Evolutionary conservation across 257 asterid genomes (phyloP).

Genomic region (Solanum infundibuliforme): DNA sequence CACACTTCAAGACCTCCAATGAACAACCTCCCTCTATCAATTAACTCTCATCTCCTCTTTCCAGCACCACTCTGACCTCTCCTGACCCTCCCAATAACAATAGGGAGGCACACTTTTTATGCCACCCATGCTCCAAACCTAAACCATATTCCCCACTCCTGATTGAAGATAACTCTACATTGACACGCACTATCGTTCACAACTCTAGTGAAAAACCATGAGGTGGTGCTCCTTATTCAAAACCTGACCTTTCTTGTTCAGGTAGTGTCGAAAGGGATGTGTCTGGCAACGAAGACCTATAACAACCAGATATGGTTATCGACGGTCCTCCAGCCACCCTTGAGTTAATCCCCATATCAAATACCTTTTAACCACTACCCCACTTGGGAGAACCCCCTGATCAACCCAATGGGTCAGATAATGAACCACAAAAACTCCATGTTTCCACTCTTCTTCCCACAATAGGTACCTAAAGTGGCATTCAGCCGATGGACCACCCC

Average conservation of each 20-base stretch:
- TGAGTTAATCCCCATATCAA: too few relatives aligned
- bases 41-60: not conserved
- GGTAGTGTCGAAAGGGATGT: not conserved
- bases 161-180: too few relatives aligned
- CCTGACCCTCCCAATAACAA: not conserved
- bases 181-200: not conserved
- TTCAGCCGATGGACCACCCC: too few relatives aligned
- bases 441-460: not conserved
- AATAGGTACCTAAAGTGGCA: not conserved
- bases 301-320: not conserved
- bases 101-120: too few relatives aligned
- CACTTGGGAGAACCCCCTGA: not conserved
- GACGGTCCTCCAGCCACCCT: too few relatives aligned
- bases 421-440: not conserved
- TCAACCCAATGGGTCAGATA: not conserved
- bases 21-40: too few relatives aligned
- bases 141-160: not conserved
- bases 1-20: not conserved
- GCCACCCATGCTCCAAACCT: not conserved
- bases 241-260: not conserved
- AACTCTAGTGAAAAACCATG: not conserved
- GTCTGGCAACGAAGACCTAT: fast-evolving
- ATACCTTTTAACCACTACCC: too few relatives aligned
- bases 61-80: not conserved
- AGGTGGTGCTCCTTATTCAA: too few relatives aligned